Conservation (phyloP, 495 filamentous ascomycete species). For the Schizothecium vesticola region DNA sequence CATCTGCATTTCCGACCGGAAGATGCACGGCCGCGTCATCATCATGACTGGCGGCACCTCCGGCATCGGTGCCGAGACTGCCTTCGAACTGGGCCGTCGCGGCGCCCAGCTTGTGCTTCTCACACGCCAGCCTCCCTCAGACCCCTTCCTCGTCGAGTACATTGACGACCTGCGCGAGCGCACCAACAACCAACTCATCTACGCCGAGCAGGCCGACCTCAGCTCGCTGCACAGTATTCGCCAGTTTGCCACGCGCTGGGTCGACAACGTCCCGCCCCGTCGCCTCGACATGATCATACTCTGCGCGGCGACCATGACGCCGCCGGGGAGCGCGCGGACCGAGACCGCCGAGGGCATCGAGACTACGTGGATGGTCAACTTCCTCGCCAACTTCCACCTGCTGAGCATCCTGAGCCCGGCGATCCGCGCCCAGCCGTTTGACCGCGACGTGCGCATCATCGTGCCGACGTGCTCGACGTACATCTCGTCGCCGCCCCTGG, state of each 20-base stretch:
- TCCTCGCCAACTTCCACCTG: constrained; percentile 90
- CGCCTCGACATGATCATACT: constrained; percentile 91
- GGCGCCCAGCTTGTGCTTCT: constrained; percentile 91
- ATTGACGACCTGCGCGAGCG: constrained; percentile 78
- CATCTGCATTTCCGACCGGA: constrained; percentile 66
- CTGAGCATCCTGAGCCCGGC: constrained; percentile 85
- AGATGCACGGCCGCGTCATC: constrained; percentile 88
- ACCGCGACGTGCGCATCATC: constrained; percentile 86
- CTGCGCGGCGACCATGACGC: constrained; percentile 70
- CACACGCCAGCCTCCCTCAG: constrained; percentile 69
- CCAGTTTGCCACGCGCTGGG: constrained; percentile 96
- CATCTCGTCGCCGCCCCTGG: constrained; percentile 62
- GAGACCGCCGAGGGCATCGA: constrained; percentile 76
- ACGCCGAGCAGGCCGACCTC: constrained; percentile 91
- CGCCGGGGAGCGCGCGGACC: constrained; percentile 47
- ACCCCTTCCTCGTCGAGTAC: constrained; percentile 86
- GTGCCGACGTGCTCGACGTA: constrained; percentile 84
- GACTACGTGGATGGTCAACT: constrained; percentile 89
- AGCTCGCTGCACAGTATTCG: constrained; percentile 80
- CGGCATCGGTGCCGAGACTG: constrained; percentile 77
- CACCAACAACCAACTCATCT: constrained; percentile 85
- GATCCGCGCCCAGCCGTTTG: constrained; percentile 80
- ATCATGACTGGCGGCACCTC: constrained; percentile 96
- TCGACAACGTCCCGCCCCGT: constrained; percentile 87
- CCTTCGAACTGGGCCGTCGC: constrained; percentile 66